Percentiles rank a stretch among this genome's conserved stretches.
These are phyloP conservation scores for Russula sp. DNA, from an alignment of 768 basidiomycete genomes.

Conservation along the genomic window DNA sequence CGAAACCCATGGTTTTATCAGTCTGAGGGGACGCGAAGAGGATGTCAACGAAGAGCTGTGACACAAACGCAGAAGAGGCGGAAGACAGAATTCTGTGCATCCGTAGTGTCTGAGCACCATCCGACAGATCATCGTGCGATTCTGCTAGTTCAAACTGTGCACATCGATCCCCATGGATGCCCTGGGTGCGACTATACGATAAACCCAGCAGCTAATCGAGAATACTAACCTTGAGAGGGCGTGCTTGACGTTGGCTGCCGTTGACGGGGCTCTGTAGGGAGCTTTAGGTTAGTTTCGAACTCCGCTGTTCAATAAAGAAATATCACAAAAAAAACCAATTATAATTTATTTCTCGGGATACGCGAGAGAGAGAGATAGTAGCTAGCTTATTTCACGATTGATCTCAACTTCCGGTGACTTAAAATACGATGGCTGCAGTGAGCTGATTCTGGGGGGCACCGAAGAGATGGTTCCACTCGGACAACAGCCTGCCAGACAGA, in stretches of 20 bases:
- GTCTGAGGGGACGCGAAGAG: conserved; percentile 32
- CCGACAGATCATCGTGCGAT: conserved; percentile 16
- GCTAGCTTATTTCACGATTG: no score
- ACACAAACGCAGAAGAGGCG: neutral
- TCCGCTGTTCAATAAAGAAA: neutral
- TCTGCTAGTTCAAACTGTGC: neutral
- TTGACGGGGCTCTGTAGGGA: neutral
- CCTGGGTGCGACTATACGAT: neutral
- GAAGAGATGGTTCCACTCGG: no score
- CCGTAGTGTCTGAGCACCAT: conserved; percentile 16
- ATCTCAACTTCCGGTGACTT: no score
- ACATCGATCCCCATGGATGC: neutral
- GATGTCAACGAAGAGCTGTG: conserved; percentile 19
- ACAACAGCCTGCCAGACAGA: no score
- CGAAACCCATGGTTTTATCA: conserved; percentile 62
- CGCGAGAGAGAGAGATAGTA: no score
- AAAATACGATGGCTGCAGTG: no score
- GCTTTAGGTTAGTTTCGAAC: conserved; percentile 20
- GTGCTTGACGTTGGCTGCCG: conserved; percentile 29
- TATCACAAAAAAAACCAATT: neutral
- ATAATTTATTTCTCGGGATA: neutral
- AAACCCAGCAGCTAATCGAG: conserved; percentile 10
- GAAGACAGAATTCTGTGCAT: conserved; percentile 7
- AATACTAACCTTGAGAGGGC: conserved; percentile 34
- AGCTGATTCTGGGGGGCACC: no score